These are phyloP conservation scores for Globisporangium irregulare DNA, from an alignment of 352 stramenopile species.

Conservation along the genomic window DNA sequence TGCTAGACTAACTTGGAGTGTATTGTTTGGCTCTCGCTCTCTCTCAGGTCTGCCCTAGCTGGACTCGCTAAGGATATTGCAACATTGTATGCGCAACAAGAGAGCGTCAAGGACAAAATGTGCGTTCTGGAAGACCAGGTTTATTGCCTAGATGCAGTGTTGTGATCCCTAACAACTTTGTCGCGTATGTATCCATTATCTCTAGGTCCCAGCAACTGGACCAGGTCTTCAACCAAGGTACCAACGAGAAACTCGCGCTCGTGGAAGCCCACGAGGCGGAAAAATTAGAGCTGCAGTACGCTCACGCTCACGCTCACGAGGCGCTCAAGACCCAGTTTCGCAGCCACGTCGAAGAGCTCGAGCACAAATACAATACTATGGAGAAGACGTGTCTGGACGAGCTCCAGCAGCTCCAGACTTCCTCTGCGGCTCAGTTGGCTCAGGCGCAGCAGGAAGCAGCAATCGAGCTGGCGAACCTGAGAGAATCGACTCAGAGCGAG, in stretches of 20 bases:
- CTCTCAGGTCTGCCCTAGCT: conserved; percentile 27
- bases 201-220: conserved; percentile 37
- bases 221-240: conserved; percentile 32
- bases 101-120: conserved; percentile 34
- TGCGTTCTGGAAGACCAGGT: conserved; percentile 11
- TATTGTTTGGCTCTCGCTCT: not conserved
- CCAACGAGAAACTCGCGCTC: conserved; percentile 44
- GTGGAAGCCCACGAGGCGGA: conserved; percentile 35
- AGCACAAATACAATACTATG: conserved; percentile 26
- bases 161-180: not conserved
- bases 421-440: conserved; percentile 21
- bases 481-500: conserved; percentile 9
- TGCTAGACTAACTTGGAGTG: not conserved
- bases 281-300: conserved; percentile 22
- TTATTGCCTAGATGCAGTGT: not conserved
- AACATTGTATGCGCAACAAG: conserved; percentile 42
- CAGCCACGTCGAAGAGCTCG: conserved; percentile 26
- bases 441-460: conserved; percentile 6
- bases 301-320: conserved; percentile 17
- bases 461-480: not conserved
- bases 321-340: conserved; percentile 26
- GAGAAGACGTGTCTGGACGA: conserved; percentile 35
- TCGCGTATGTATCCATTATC: not conserved
- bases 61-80: conserved; percentile 44
- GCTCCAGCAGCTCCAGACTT: conserved; percentile 32